Percentiles rank a stretch among this genome's conserved stretches.
Conservation (phyloP, 768 basidiomycete species). For the Phaeotremella fagi region DNA sequence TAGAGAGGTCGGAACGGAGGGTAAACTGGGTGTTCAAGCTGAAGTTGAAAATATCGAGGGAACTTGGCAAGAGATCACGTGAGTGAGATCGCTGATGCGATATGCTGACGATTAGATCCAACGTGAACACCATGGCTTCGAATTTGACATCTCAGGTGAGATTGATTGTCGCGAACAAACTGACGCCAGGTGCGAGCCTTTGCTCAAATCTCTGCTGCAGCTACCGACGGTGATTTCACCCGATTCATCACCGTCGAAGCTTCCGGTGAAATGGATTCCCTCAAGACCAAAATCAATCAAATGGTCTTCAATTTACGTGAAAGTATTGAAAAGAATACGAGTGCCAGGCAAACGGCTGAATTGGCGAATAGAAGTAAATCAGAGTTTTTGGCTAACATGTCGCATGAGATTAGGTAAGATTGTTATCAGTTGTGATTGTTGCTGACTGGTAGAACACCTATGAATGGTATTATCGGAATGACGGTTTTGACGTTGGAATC, state of each 20-base stretch:
- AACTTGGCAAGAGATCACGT: slow-evolving; percentile 99
- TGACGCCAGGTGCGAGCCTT: slow-evolving; percentile 97
- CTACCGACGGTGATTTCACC: slow-evolving; percentile 97
- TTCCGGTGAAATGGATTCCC: slow-evolving; percentile 95
- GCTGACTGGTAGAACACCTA: slow-evolving; percentile 68
- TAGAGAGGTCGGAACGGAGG: slow-evolving; percentile 93
- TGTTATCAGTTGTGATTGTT: neutral
- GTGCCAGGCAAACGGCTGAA: slow-evolving; percentile 94
- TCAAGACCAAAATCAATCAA: slow-evolving; percentile 81
- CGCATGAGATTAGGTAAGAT: slow-evolving; percentile 83
- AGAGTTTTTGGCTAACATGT: slow-evolving; percentile 99
- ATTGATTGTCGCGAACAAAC: neutral
- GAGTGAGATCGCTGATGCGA: slow-evolving; percentile 44
- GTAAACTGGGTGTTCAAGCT: slow-evolving; percentile 96
- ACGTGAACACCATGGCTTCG: slow-evolving; percentile 89
- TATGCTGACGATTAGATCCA: slow-evolving; percentile 58
- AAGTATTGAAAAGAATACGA: slow-evolving; percentile 96
- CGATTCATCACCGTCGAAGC: slow-evolving; percentile 99
- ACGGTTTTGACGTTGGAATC: slow-evolving; percentile 95
- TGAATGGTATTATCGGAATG: slow-evolving; percentile 99
- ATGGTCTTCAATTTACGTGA: slow-evolving; percentile 98
- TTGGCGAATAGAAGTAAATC: slow-evolving; percentile 95
- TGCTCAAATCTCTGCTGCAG: slow-evolving; percentile 95
- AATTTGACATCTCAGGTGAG: slow-evolving; percentile 37
- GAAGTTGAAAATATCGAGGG: slow-evolving; percentile 96